These are phyloP conservation scores for Ilyonectria robusta DNA, from an alignment of 2,329 filamentous ascomycete genomes.

Conservation along the genomic window DNA sequence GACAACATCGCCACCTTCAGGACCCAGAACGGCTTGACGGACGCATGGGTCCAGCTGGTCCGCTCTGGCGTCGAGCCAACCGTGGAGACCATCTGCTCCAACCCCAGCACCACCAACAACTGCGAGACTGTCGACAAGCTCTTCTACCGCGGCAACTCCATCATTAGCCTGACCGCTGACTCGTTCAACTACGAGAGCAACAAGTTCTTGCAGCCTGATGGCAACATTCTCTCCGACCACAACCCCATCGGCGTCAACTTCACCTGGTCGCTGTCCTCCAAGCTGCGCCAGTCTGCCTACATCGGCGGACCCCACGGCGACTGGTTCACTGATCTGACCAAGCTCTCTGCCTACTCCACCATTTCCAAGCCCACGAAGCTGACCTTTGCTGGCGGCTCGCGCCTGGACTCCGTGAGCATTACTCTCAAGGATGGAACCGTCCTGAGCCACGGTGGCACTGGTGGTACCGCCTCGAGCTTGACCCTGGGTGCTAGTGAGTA, in stretches of 20 bases:
- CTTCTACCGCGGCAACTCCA: slow-evolving; percentile 68
- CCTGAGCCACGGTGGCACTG: slow-evolving; percentile 12
- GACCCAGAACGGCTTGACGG: slow-evolving; percentile 66
- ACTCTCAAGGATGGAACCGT: slow-evolving; percentile 11
- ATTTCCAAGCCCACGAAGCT: slow-evolving; percentile 13
- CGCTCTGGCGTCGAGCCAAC: slow-evolving; percentile 61
- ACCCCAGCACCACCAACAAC: slow-evolving; percentile 64
- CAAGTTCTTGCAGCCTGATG: slow-evolving; percentile 71
- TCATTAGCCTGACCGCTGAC: slow-evolving; percentile 61
- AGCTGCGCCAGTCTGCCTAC: slow-evolving; percentile 17
- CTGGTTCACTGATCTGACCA: slow-evolving; percentile 21
- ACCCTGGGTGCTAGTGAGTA: slow-evolving; percentile 8
- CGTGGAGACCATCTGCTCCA: slow-evolving; percentile 13
- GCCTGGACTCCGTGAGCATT: slow-evolving; percentile 18
- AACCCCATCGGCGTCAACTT: slow-evolving; percentile 74
- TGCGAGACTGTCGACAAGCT: slow-evolving; percentile 80
- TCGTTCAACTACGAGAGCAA: slow-evolving; percentile 68
- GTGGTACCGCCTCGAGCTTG: slow-evolving; percentile 9
- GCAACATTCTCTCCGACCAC: slow-evolving; percentile 73
- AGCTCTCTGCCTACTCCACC: slow-evolving; percentile 1
- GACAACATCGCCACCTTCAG: slow-evolving; percentile 63
- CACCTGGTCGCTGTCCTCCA: slow-evolving; percentile 46
- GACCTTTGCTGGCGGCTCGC: slow-evolving; percentile 5
- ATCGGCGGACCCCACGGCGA: slow-evolving; percentile 15
- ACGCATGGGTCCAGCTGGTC: slow-evolving; percentile 72